phyloP scores from a whole-genome alignment of 805 yeast species.

The Teunomyces stri region DNA sequence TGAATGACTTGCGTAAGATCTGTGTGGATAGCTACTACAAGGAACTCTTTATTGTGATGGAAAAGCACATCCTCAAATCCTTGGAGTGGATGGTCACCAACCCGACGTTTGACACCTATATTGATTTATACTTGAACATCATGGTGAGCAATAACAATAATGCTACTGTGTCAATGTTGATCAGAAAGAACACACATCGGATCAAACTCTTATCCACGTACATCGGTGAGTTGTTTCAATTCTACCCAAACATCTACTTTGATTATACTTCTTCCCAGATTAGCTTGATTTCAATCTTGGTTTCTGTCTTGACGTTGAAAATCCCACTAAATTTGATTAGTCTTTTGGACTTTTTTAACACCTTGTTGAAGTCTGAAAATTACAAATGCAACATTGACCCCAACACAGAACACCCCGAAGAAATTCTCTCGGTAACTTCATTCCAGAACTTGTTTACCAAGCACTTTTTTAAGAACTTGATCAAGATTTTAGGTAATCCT shows the following conservation, averaged over 20 bases:
- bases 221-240: conserved; percentile 64
- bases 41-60: conserved; percentile 63
- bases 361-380: conserved; percentile 12
- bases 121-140: conserved; percentile 53
- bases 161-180: conserved; percentile 10
- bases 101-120: conserved; percentile 62
- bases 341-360: conserved; percentile 19
- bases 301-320: conserved; percentile 35
- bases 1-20: conserved; percentile 50
- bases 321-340: conserved; percentile 26
- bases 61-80: conserved; percentile 60
- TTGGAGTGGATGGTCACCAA: conserved; percentile 63
- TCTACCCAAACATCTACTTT: conserved; percentile 57
- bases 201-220: conserved; percentile 57
- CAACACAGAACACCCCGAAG: conserved; percentile 18
- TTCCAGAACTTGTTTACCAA: conserved; percentile 17
- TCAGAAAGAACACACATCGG: conserved; percentile 11
- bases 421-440: conserved; percentile 15
- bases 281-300: conserved; percentile 43
- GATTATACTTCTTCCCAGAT: conserved; percentile 54
- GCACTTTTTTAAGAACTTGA: conserved; percentile 22
- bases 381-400: conserved; percentile 21
- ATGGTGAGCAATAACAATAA: conserved; percentile 21
- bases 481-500: conserved; percentile 41
- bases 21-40: conserved; percentile 59